Evolutionary conservation across 805 yeast species (phyloP).

Genomic region (Wickerhamomyces strasburgensis): DNA sequence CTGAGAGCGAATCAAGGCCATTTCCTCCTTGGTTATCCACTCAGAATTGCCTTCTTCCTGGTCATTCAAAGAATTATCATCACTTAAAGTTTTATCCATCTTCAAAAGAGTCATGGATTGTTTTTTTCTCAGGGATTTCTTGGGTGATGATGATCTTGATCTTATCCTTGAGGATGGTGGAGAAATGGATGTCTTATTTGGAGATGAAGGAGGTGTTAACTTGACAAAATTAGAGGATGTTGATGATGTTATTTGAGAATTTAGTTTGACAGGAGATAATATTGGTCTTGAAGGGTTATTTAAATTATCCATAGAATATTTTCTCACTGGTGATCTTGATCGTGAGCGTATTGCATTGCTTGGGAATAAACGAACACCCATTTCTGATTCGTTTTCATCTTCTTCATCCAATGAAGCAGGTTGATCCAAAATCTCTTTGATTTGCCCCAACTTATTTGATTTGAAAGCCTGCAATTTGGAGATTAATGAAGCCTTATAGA

Average conservation of each 20-base stretch:
- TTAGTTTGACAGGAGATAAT: conserved; percentile 16
- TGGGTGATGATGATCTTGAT: conserved; percentile 23
- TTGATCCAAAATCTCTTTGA: conserved; percentile 9
- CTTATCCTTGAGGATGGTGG: conserved; percentile 19
- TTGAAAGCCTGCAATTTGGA: conserved; percentile 16
- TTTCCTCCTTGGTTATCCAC: conserved; percentile 18
- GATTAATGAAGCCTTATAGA: conserved; percentile 42
- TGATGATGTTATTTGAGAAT: conserved; percentile 1
- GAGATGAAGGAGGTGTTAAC: conserved; percentile 13
- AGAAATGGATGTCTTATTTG: conserved; percentile 7
- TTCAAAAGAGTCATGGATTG: conserved; percentile 23
- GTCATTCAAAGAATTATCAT: conserved; percentile 5
- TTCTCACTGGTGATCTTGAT: conserved; percentile 22
- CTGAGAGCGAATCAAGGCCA: conserved; percentile 11
- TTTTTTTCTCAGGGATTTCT: conserved; percentile 23
- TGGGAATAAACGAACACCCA: conserved; percentile 18
- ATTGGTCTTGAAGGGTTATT: conserved; percentile 4
- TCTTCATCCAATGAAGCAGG: conserved; percentile 5
- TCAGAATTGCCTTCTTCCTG: conserved; percentile 3
- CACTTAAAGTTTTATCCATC: conserved; percentile 21
- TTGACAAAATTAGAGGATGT: too few species aligned
- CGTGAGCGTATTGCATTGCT: conserved; percentile 14
- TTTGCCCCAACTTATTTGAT: conserved; percentile 8
- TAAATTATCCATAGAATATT: conserved; percentile 9
- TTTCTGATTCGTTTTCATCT: conserved; percentile 8